Conservation (phyloP, 2,329 filamentous ascomycete species). For the Pseudonectria foliicola region DNA sequence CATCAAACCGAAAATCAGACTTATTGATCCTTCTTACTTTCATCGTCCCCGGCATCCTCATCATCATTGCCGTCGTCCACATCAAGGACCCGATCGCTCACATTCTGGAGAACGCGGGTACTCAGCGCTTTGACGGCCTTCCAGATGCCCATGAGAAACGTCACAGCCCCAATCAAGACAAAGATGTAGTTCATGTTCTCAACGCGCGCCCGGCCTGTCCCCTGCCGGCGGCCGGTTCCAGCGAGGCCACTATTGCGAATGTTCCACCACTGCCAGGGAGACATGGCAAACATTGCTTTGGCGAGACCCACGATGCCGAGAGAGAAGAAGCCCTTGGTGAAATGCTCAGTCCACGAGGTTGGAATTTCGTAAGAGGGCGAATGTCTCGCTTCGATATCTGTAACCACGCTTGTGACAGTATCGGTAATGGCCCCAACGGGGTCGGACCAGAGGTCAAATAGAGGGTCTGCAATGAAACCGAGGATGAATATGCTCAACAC, state of each 20-base stretch:
- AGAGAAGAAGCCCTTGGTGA: conserved; percentile 83
- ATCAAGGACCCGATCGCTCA: conserved; percentile 75
- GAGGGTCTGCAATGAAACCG: conserved; percentile 87
- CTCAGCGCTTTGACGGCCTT: conserved; percentile 71
- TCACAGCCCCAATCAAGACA: conserved; percentile 71
- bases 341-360: conserved; percentile 71
- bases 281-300: conserved; percentile 69
- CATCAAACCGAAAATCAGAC: conserved; percentile 3
- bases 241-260: conserved; percentile 55
- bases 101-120: conserved; percentile 63
- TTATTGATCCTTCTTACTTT: conserved; percentile 27
- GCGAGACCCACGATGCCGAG: conserved; percentile 79
- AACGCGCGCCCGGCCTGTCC: conserved; percentile 68
- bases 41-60: conserved; percentile 36
- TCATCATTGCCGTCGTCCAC: conserved; percentile 55
- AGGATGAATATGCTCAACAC: conserved; percentile 68
- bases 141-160: conserved; percentile 79
- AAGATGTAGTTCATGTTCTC: conserved; percentile 74
- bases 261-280: conserved; percentile 71
- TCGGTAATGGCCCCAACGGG: conserved; percentile 57
- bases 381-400: conserved; percentile 31
- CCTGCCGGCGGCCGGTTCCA: conserved; percentile 44
- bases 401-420: conserved; percentile 39
- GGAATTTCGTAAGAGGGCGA: conserved; percentile 40
- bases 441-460: conserved; percentile 82